Base-by-base conservation (phyloP, 2,329 filamentous ascomycete genomes). In the Aspergillus sp. region DNA sequence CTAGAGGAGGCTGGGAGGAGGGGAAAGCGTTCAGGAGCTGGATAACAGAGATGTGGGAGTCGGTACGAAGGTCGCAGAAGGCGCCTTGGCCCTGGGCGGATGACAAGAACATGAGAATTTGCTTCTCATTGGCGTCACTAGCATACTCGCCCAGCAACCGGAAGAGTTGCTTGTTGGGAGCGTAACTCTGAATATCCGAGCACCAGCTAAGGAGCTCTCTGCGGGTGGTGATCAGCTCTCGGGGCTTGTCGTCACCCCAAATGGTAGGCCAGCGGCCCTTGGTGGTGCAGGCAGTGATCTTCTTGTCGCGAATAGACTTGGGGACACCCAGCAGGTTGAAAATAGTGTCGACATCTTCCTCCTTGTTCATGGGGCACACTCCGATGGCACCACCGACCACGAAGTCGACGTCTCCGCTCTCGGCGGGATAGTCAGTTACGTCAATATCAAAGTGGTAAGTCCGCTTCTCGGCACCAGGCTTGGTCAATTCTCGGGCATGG, bases 391-490 rank as follows among this genome's bases (percentile, higher is more conserved):
- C 93, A 45, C 93, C 93, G 12, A 98, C 93, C 62, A 91, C 90
- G 76, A 97, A 98, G 62, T 97, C 93, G 5, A 90, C 82, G 39
- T 79, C 77, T 42, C 87, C 86, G 44, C 78, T 77, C 69, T 94
- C 89, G 13, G 82, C 79, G 0, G 93, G 90, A 58, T 98, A 98
- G 63, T 95, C 86, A 39, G 91, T 96, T 39, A 98, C 86, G 59
- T 98, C 93, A 36, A 98, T 81, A 59, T 97, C 93, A 59, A 97
- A 97, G 68, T 98, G 93, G 66, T 91, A 95, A 0, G 93, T 98
- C 48, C 91, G 81, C 79, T 98, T 98, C 74, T 95, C 89, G 5
- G 93, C 93, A 19, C 91, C 91, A 26, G 81, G 75, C 62, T 82
- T 86, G 9, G 93, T 98, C 62, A 98, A 72, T 68, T 95, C 90